A percentile compares a stretch with the other conserved stretches of the same genome.
Evolutionary conservation across 2,329 filamentous ascomycete genomes (phyloP).

Genomic region (Calonectria honghensis): DNA sequence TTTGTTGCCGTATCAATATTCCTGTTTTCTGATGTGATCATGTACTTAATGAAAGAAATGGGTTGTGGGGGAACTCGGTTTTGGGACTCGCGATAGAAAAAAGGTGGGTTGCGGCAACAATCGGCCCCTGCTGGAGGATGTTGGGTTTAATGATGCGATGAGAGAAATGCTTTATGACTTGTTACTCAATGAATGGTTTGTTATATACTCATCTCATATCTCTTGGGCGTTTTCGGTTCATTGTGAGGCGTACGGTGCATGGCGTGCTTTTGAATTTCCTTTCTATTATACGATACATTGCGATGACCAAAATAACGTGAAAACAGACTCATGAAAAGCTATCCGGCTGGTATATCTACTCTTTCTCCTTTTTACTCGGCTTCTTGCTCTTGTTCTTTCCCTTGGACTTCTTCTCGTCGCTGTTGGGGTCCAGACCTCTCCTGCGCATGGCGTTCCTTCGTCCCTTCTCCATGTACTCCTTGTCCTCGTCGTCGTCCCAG

Average conservation of each 20-base stretch:
- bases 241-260: constrained; percentile 41
- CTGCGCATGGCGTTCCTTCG: constrained; percentile 83
- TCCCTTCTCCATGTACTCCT: constrained; percentile 82
- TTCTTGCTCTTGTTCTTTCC: constrained; percentile 61
- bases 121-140: constrained; percentile 41
- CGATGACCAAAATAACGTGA: constrained; percentile 34
- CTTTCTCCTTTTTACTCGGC: constrained; percentile 50
- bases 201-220: constrained; percentile 23
- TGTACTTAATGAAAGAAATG: constrained; percentile 51
- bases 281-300: constrained; percentile 39
- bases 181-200: constrained; percentile 39
- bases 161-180: constrained; percentile 55
- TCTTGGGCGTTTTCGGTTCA: constrained; percentile 37
- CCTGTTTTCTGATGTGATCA: constrained; percentile 48
- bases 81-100: constrained; percentile 52
- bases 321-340: constrained; percentile 39
- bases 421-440: constrained; percentile 83
- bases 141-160: constrained; percentile 55
- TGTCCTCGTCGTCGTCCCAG: constrained; percentile 84
- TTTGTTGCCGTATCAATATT: constrained; percentile 43
- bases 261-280: constrained; percentile 41
- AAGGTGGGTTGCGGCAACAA: constrained; percentile 48
- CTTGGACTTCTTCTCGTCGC: constrained; percentile 65
- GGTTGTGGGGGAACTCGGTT: constrained; percentile 29
- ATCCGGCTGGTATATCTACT: constrained; percentile 46